Evolutionary conservation across 768 basidiomycete genomes (phyloP).

Genomic region (Trichaptum fuscoviolaceum): DNA sequence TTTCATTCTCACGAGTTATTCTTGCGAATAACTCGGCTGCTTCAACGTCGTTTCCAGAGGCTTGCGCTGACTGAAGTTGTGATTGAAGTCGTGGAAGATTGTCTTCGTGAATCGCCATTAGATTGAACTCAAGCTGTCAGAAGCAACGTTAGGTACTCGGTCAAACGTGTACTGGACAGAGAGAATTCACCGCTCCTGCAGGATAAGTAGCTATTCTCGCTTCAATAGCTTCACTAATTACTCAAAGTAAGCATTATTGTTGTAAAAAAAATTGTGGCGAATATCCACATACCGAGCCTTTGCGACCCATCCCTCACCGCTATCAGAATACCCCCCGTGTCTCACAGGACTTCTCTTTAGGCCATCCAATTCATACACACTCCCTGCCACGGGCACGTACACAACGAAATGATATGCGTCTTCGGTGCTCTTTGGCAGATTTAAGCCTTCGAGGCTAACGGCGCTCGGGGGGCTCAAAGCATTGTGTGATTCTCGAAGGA

Average conservation of each 20-base stretch:
- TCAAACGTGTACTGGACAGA: not conserved
- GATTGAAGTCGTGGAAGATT: slow-evolving; percentile 65
- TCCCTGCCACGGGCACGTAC: slow-evolving; percentile 80
- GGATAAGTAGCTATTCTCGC: slow-evolving; percentile 89
- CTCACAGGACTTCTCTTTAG: slow-evolving; percentile 72
- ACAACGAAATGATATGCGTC: slow-evolving; percentile 98
- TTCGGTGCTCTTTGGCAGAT: slow-evolving; percentile 56
- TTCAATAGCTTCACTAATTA: slow-evolving; percentile 74
- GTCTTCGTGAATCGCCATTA: slow-evolving; percentile 82
- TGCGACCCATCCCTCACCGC: slow-evolving; percentile 77
- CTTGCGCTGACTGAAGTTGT: slow-evolving; percentile 47
- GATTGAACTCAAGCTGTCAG: slow-evolving; percentile 86
- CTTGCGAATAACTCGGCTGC: slow-evolving; percentile 50
- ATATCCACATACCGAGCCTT: slow-evolving; percentile 57
- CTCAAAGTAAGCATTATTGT: slow-evolving; percentile 12
- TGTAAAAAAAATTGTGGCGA: not conserved
- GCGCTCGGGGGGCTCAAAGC: slow-evolving; percentile 86
- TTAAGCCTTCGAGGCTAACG: slow-evolving; percentile 82
- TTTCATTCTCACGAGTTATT: slow-evolving; percentile 63
- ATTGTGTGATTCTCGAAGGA: slow-evolving; percentile 85
- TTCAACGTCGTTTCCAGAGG: slow-evolving; percentile 21
- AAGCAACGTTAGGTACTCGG: not conserved
- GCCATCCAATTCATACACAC: slow-evolving; percentile 91
- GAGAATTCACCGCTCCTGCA: slow-evolving; percentile 65
- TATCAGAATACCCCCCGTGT: slow-evolving; percentile 69